A percentile compares a stretch with the other conserved stretches of the same genome.
Conservation (phyloP, 2,329 filamentous ascomycete species). For the Pseudocercospora crystallina region DNA sequence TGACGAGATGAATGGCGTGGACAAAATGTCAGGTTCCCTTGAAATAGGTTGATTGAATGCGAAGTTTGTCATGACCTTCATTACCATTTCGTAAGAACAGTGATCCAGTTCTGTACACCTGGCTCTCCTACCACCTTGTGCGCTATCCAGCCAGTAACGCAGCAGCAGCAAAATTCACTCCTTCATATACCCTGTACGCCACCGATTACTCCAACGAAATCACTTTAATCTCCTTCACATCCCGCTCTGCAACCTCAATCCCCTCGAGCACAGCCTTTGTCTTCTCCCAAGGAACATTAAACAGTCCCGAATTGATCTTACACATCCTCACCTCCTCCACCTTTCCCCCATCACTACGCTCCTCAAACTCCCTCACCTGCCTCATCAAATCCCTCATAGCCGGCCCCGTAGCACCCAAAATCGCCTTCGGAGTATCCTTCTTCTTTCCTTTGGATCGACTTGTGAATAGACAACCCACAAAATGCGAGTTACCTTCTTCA, state of each 20-base stretch:
- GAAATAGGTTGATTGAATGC: too few species aligned
- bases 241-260: constrained; percentile 31
- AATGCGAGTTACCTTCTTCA: constrained; percentile 40
- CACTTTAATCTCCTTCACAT: constrained; percentile 24
- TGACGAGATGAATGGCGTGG: too few species aligned
- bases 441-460: constrained; percentile 49
- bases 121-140: too few species aligned
- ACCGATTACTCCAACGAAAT: constrained; percentile 4
- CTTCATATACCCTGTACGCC: too few species aligned
- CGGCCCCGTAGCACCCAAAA: constrained; percentile 50
- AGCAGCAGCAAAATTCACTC: too few species aligned
- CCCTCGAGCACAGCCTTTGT: constrained; percentile 48
- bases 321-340: constrained; percentile 26
- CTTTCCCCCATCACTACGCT: neutral
- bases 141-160: too few species aligned
- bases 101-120: too few species aligned
- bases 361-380: constrained; percentile 39
- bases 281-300: constrained; percentile 55
- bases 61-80: too few species aligned
- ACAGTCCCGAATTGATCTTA: constrained; percentile 56
- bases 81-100: too few species aligned
- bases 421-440: constrained; percentile 43
- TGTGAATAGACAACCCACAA: constrained; percentile 61
- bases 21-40: too few species aligned
- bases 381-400: constrained; percentile 52